Conservation (phyloP, 306 rosid species). For the Arachis stenosperma region DNA sequence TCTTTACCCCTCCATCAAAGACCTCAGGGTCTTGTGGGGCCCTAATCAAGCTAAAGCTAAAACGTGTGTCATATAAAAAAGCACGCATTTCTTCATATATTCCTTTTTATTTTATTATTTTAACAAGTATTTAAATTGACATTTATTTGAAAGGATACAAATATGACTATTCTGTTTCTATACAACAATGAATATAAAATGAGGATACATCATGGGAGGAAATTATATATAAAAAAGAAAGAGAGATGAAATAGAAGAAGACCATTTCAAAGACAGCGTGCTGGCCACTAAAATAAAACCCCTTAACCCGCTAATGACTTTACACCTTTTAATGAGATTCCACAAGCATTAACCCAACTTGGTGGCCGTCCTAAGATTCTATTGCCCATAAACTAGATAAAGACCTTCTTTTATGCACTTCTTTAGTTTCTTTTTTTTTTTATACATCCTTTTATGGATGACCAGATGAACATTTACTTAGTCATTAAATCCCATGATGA, state of each 20-base stretch:
- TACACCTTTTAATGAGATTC: constrained; percentile 74
- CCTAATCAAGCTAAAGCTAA: constrained; percentile 38
- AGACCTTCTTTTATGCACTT: constrained; percentile 34
- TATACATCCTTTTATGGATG: neutral
- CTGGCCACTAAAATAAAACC: constrained; percentile 62
- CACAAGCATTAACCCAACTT: constrained; percentile 53
- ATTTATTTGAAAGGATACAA: too few relatives aligned
- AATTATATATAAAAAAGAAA: constrained; percentile 31
- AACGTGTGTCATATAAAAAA: constrained; percentile 29
- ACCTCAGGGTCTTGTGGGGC: constrained; percentile 53
- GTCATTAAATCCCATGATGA: neutral
- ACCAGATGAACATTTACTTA: constrained; percentile 9
- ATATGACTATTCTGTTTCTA: too few relatives aligned
- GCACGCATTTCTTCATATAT: too few relatives aligned
- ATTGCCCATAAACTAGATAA: constrained; percentile 52
- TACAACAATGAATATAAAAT: too few relatives aligned
- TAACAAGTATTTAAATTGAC: too few relatives aligned
- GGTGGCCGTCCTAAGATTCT: constrained; percentile 83
- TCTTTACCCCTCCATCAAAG: constrained; percentile 42
- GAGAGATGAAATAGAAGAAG: constrained; percentile 28
- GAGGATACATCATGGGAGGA: too few relatives aligned
- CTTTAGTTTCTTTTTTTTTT: neutral
- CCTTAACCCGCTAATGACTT: constrained; percentile 50
- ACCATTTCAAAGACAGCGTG: constrained; percentile 60
- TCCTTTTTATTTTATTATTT: too few relatives aligned